Evolutionary conservation across 495 filamentous ascomycete species (phyloP).

Genomic region (Annulohypoxylon bovei): DNA sequence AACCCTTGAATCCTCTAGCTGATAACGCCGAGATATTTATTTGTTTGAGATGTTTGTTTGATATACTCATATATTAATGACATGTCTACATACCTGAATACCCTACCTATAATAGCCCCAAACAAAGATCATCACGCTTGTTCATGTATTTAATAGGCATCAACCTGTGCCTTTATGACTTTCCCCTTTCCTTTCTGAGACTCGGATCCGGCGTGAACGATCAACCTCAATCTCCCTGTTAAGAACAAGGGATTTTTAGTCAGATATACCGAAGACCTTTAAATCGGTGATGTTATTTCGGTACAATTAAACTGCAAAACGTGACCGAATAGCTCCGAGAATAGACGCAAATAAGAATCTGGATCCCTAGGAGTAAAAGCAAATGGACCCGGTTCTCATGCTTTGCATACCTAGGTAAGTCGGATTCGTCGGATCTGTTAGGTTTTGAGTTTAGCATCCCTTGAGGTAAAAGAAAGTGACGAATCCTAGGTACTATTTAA

Average conservation of each 20-base stretch:
- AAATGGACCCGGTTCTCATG: neutral
- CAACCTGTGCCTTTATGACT: neutral
- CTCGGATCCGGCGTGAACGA: neutral
- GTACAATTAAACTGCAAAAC: neutral
- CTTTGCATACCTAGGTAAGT: neutral
- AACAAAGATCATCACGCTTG: neutral
- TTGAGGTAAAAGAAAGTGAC: conserved; percentile 10
- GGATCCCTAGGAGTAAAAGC: conserved; percentile 1
- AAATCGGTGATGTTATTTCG: neutral
- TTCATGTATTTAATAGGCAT: neutral
- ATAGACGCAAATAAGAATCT: conserved; percentile 10
- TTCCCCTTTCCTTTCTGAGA: conserved; percentile 3
- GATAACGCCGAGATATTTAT: neutral
- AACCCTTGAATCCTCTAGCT: neutral
- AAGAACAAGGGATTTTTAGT: neutral
- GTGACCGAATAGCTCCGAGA: neutral
- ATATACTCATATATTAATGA: neutral
- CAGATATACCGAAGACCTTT: neutral
- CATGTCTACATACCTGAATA: neutral
- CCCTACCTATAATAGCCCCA: neutral
- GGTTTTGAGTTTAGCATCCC: conserved; percentile 2
- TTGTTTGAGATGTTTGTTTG: neutral
- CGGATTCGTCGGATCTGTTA: conserved; percentile 13
- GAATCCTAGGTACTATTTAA: conserved; percentile 26
- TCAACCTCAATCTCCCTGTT: neutral